These are phyloP conservation scores for Colletotrichum zoysiae DNA, from an alignment of 2,329 filamentous ascomycete species.

Conservation along the genomic window DNA sequence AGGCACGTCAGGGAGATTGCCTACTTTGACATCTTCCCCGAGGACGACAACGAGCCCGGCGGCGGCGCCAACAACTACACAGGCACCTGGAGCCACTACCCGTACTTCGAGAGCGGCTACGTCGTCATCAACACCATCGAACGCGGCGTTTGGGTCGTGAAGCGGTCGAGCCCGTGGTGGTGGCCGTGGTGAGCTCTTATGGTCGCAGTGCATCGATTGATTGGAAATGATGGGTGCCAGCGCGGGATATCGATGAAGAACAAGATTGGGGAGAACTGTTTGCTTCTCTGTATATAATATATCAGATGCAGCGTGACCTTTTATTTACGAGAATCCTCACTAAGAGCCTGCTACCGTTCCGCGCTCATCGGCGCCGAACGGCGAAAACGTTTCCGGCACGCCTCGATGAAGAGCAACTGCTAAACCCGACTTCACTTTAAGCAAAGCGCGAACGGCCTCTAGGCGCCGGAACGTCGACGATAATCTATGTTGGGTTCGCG, in stretches of 20 bases:
- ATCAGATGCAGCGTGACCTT: neutral
- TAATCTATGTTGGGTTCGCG: no score
- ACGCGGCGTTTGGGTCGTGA: constrained; percentile 54
- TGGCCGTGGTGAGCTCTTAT: constrained; percentile 20
- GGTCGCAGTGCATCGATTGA: no score
- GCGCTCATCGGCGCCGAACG: no score
- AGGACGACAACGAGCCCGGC: constrained; percentile 39
- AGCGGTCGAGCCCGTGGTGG: constrained; percentile 43
- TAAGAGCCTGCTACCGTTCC: no score
- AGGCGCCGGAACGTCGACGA: no score
- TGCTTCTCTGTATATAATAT: neutral
- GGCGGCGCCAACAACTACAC: constrained; percentile 52
- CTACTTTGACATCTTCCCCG: constrained; percentile 42
- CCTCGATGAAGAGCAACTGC: no score
- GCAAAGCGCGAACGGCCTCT: no score
- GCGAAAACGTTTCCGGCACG: no score
- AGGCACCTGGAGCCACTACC: constrained; percentile 59
- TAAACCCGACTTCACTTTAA: no score
- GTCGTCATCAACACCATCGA: constrained; percentile 64
- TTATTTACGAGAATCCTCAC: neutral
- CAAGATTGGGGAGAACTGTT: neutral
- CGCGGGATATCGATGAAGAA: neutral
- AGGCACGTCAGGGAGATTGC: constrained; percentile 55
- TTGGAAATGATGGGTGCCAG: no score
- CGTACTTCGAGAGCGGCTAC: constrained; percentile 55